Evolutionary conservation across 768 basidiomycete genomes (phyloP).

Genomic region (Boletus sensibilis): DNA sequence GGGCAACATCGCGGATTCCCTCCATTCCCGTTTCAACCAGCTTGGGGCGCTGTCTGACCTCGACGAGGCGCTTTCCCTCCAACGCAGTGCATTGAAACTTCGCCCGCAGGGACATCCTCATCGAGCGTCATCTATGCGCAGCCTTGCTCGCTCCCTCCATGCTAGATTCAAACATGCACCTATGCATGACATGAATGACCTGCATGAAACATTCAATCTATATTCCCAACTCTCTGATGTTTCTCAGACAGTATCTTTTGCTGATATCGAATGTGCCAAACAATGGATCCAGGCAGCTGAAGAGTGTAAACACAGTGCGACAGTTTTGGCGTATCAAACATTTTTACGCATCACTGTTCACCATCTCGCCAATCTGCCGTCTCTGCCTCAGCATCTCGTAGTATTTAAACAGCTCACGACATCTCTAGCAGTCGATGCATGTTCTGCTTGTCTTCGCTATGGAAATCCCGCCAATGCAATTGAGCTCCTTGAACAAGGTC

Average conservation of each 20-base stretch:
- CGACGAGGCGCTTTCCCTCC: too few species aligned
- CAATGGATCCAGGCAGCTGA: conserved; percentile 7
- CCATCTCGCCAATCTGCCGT: neutral
- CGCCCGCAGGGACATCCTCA: neutral
- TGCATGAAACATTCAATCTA: neutral
- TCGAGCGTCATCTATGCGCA: neutral
- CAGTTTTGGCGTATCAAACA: conserved; percentile 14
- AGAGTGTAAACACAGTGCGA: conserved; percentile 1
- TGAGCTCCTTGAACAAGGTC: conserved; percentile 33
- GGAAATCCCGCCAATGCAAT: conserved; percentile 17
- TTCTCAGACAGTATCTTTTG: neutral
- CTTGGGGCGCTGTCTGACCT: too few species aligned
- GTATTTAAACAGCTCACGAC: neutral
- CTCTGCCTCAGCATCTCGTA: conserved; percentile 1
- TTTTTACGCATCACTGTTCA: conserved; percentile 1
- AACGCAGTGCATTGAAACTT: too few species aligned
- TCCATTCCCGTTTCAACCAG: too few species aligned
- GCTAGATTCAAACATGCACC: neutral
- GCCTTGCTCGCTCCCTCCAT: neutral
- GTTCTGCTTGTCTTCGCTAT: conserved; percentile 13
- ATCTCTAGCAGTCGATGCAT: conserved; percentile 7
- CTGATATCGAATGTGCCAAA: neutral
- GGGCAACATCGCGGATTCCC: too few species aligned
- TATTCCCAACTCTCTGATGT: neutral
- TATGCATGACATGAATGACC: neutral